Percentiles rank a stretch among this genome's conserved stretches.
Evolutionary conservation across 1,139 yeast genomes (phyloP).

Genomic region (Taphrina wiesneri): DNA sequence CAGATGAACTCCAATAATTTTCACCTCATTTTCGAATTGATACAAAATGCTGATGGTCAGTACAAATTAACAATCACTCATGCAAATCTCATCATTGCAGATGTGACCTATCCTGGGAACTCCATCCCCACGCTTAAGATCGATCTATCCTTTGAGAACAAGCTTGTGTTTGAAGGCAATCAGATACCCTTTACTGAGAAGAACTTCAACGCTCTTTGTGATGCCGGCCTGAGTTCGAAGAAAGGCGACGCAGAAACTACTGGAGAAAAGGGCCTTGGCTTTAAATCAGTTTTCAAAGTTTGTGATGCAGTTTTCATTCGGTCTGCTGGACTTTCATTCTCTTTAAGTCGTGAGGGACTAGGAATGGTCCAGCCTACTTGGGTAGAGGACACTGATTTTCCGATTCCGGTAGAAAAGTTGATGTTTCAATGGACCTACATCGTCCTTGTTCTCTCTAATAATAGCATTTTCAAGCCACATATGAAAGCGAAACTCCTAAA

Average conservation of each 20-base stretch:
- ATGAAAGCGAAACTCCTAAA: background rate
- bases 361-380: background rate
- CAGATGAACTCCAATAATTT: background rate
- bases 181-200: constrained; percentile 2
- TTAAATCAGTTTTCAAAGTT: background rate
- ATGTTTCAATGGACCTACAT: background rate
- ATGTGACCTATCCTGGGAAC: background rate
- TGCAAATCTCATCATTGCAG: background rate
- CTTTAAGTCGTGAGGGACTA: background rate
- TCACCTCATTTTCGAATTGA: background rate
- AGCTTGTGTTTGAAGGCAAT: background rate
- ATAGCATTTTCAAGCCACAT: background rate
- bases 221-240: constrained; percentile 4
- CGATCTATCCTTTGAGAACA: background rate
- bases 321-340: background rate
- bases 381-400: background rate
- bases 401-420: background rate
- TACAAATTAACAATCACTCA: background rate
- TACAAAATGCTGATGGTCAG: background rate
- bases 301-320: constrained; percentile 3
- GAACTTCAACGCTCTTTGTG: background rate
- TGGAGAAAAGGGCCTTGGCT: background rate
- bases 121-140: background rate
- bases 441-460: background rate
- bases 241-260: background rate